Evolutionary conservation across 2,329 filamentous ascomycete species (phyloP).

Genomic region (Uncinocarpus reesii): DNA sequence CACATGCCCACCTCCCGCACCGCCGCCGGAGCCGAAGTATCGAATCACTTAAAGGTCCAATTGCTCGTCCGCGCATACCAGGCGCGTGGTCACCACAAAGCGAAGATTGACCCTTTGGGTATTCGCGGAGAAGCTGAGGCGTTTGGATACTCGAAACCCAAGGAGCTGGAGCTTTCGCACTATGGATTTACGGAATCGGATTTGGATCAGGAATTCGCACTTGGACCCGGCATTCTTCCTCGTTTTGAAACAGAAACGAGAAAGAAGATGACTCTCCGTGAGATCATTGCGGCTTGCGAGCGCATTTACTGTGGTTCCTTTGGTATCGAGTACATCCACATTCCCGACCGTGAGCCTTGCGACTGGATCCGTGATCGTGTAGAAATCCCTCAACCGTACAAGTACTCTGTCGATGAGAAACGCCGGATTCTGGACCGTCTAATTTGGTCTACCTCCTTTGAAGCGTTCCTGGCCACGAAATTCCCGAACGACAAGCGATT

Average conservation of each 20-base stretch:
- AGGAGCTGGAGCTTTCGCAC: slow-evolving; percentile 84
- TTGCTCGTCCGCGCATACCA: slow-evolving; percentile 95
- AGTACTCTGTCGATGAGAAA: slow-evolving; percentile 97
- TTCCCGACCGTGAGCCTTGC: slow-evolving; percentile 92
- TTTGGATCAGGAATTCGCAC: slow-evolving; percentile 77
- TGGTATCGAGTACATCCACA: slow-evolving; percentile 97
- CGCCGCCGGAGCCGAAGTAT: slow-evolving; percentile 67
- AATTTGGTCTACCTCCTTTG: slow-evolving; percentile 98
- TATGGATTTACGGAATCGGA: slow-evolving; percentile 95
- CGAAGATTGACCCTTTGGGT: slow-evolving; percentile 88
- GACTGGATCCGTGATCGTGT: slow-evolving; percentile 95
- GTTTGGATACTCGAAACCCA: slow-evolving; percentile 77
- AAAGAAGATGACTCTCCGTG: slow-evolving; percentile 91
- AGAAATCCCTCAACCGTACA: slow-evolving; percentile 88
- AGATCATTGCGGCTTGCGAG: slow-evolving; percentile 89
- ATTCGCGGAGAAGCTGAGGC: slow-evolving; percentile 78
- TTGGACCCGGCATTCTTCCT: slow-evolving; percentile 90
- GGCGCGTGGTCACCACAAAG: slow-evolving; percentile 95
- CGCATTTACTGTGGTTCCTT: slow-evolving; percentile 96
- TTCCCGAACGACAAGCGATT: slow-evolving; percentile 99
- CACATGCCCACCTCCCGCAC: slow-evolving; percentile 60
- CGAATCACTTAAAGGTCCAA: slow-evolving; percentile 96
- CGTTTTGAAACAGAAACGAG: slow-evolving; percentile 80
- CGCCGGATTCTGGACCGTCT: slow-evolving; percentile 91
- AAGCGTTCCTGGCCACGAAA: slow-evolving; percentile 88